Conservation (phyloP, 805 yeast genomes). For the Wickerhamomyces bisporus region DNA sequence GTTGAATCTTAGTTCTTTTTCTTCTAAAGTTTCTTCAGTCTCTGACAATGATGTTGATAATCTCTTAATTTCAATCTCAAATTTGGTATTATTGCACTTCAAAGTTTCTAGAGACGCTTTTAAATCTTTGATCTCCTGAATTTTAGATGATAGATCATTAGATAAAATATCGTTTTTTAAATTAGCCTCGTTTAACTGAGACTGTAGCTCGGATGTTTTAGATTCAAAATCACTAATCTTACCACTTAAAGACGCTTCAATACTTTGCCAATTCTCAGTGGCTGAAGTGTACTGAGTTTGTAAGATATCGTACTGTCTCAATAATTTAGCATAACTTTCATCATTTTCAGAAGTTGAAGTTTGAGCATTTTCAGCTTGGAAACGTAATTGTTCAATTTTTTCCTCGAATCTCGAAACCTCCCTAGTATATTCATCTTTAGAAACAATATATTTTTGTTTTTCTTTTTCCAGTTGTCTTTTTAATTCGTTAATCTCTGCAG, state of each 20-base stretch:
- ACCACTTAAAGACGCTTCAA: slow-evolving; percentile 59
- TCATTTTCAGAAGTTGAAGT: slow-evolving; percentile 27
- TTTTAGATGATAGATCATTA: slow-evolving; percentile 26
- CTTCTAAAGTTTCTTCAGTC: slow-evolving; percentile 21
- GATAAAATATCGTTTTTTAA: slow-evolving; percentile 25
- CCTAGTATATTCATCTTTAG: slow-evolving; percentile 19
- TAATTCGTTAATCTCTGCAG: slow-evolving; percentile 25
- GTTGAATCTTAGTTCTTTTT: slow-evolving; percentile 9
- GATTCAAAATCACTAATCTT: slow-evolving; percentile 41
- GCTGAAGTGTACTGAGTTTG: slow-evolving; percentile 72
- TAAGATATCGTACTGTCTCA: slow-evolving; percentile 47
- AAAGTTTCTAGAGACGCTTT: slow-evolving; percentile 15
- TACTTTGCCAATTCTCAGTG: slow-evolving; percentile 75
- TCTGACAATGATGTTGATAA: slow-evolving; percentile 23
- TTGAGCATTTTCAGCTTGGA: slow-evolving; percentile 47
- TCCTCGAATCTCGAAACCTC: slow-evolving; percentile 61
- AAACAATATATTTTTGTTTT: slow-evolving; percentile 25
- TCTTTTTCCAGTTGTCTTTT: slow-evolving; percentile 30
- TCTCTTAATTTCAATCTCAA: slow-evolving; percentile 16
- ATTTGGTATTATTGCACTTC: slow-evolving; percentile 21
- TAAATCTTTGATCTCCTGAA: slow-evolving; percentile 18
- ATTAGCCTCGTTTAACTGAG: slow-evolving; percentile 20
- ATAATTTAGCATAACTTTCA: slow-evolving; percentile 37
- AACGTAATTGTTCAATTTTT: slow-evolving; percentile 62
- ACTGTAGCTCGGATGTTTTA: slow-evolving; percentile 36